Base-by-base conservation (phyloP, 352 stramenopile species). In the Pythium inflatum region DNA sequence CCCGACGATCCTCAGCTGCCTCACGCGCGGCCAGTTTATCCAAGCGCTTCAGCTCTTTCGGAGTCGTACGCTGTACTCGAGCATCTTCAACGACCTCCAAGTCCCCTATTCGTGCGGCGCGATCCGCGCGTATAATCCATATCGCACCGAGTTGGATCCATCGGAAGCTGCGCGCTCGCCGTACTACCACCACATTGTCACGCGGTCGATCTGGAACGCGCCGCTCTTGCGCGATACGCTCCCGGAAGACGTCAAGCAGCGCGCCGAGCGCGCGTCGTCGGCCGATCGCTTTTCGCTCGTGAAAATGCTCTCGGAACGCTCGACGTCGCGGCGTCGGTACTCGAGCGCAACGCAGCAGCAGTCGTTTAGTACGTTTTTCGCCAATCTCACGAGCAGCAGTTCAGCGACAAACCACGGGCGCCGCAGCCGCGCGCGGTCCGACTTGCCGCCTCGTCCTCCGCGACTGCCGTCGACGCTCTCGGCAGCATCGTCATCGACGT, bases 121-220 rank as follows among this genome's bases (percentile, higher is more conserved):
- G 7, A 82, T 95, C 40, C 85, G 87, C 13, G 80, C 84, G n/a
- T 95, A 83, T 66, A 95, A 95, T 50, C 87, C 87, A 59, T 95
- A 95, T 56, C 84, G 85, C 4, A 65, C 68, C 60, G 78, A 90
- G 48, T 57, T 63, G 2, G 73, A 64, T 24, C 18, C 54, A 16
- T 25, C 78, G 20, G 71, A 81, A 45, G 70, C 68, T 20, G n/a
- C 73, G 48, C 82, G 82, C 53, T 94, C 87, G 28, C 72, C 87
- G 13, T 74, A 83, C n/a, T 94, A 94, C 55, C 80, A 70, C 2
- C 87, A 94, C 58, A 83, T 94, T 25, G 80, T 76, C 45, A 66
- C 81, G 12, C 72, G 85, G 36, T 92, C 85, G 8, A 43, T 91
- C n/a, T 75, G 75, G 30, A 86, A 77, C 36, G 80, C 81, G 11